phyloP scores from a whole-genome alignment of 2,329 filamentous ascomycete species.

The Corynespora cassiicola region DNA sequence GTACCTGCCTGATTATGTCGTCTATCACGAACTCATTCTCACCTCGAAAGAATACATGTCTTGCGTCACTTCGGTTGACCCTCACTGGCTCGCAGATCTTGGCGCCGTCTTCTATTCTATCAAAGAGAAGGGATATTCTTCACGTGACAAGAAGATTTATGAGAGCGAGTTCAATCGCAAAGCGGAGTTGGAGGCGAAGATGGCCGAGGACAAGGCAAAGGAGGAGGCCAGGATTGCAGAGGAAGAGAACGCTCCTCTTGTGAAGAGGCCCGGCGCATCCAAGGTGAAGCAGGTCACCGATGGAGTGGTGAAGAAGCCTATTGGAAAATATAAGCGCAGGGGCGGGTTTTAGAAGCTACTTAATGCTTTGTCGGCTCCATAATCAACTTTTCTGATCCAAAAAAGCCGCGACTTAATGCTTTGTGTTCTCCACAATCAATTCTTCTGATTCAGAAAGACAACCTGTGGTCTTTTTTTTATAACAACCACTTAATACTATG shows the following conservation, averaged over 20 bases:
- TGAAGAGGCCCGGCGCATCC: constrained; percentile 31
- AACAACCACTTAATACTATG: too few species aligned
- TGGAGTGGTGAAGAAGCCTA: constrained; percentile 50
- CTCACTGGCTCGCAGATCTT: constrained; percentile 94
- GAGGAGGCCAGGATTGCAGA: constrained; percentile 62
- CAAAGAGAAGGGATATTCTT: constrained; percentile 96
- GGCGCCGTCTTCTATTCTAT: constrained; percentile 97
- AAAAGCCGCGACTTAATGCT: too few species aligned
- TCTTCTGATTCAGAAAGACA: too few species aligned
- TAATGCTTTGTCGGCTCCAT: too few species aligned
- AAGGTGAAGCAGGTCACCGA: constrained; percentile 41
- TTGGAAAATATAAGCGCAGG: constrained; percentile 33
- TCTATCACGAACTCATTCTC: constrained; percentile 97
- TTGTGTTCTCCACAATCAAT: too few species aligned
- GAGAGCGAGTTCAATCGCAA: constrained; percentile 92
- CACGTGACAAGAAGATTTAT: constrained; percentile 81
- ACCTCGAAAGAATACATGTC: constrained; percentile 99
- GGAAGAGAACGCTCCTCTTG: constrained; percentile 38
- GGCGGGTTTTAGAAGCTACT: too few species aligned
- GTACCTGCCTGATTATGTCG: constrained; percentile 93
- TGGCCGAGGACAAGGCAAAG: constrained; percentile 81
- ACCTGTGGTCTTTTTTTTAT: too few species aligned
- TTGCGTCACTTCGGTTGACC: constrained; percentile 93
- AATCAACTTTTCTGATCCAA: too few species aligned
- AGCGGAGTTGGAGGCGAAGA: constrained; percentile 92